Evolutionary conservation across 1,139 yeast genomes (phyloP).

Genomic region (Pneumocystis canis): DNA sequence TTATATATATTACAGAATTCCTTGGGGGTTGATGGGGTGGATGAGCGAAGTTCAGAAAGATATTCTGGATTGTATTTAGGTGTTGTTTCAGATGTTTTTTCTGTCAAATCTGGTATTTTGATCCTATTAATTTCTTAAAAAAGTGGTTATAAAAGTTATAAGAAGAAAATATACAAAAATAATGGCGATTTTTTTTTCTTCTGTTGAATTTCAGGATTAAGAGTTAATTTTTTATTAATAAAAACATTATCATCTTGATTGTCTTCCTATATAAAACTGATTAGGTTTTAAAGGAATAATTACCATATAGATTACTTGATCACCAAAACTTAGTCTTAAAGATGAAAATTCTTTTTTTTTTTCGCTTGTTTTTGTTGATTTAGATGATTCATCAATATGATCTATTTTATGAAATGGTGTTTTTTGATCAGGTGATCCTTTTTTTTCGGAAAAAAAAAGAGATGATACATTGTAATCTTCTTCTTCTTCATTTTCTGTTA

Average conservation of each 20-base stretch:
- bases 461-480: conserved; percentile 13
- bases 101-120: background rate
- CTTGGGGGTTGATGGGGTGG: background rate
- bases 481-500: conserved; percentile 4
- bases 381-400: conserved; percentile 24
- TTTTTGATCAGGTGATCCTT: background rate
- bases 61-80: background rate
- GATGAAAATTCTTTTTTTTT: background rate
- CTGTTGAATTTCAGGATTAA: background rate
- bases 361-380: background rate
- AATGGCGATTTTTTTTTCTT: background rate
- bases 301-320: background rate
- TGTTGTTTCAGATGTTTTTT: background rate
- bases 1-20: background rate
- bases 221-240: background rate
- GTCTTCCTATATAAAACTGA: background rate
- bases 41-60: background rate
- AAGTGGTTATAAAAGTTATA: too few species aligned
- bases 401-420: conserved; percentile 25
- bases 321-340: background rate
- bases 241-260: background rate
- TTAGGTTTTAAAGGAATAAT: background rate
- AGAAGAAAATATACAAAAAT: background rate
- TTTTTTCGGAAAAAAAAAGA: conserved; percentile 14
- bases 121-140: background rate